A percentile compares a stretch with the other conserved stretches of the same genome.
These are phyloP conservation scores for Termitomyces sp. DNA, from an alignment of 768 basidiomycete species.

Conservation along the genomic window DNA sequence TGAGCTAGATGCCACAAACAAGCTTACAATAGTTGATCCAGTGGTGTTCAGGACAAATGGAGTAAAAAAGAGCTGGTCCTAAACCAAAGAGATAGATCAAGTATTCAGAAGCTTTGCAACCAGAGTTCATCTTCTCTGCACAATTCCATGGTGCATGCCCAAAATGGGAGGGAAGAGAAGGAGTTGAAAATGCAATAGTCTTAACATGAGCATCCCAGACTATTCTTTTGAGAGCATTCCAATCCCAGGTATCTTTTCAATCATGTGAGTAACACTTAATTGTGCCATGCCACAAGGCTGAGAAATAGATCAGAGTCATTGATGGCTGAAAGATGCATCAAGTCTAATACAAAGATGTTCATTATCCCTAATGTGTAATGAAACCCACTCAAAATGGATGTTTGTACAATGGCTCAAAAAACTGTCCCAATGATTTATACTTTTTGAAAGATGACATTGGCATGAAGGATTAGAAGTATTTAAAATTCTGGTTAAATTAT, in stretches of 20 bases:
- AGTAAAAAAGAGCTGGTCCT: constrained; percentile 24
- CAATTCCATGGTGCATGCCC: constrained; percentile 27
- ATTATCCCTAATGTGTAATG: constrained; percentile 26
- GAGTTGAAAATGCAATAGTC: constrained; percentile 6
- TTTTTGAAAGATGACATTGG: not conserved
- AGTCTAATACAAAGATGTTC: constrained; percentile 31
- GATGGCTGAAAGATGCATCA: constrained; percentile 37
- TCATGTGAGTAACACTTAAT: constrained; percentile 23
- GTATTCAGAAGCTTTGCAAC: not conserved
- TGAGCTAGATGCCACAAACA: constrained; percentile 16
- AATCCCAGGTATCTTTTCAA: constrained; percentile 4
- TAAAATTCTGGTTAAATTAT: no score
- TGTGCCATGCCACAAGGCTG: constrained; percentile 27
- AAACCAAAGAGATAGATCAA: constrained; percentile 24
- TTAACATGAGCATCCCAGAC: constrained; percentile 15
- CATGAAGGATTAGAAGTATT: constrained; percentile 18
- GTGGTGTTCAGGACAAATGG: constrained; percentile 23
- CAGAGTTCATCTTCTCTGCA: constrained; percentile 27
- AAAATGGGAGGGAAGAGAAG: constrained; percentile 20
- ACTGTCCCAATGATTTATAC: not conserved
- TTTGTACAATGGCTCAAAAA: not conserved
- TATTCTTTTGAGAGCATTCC: constrained; percentile 8
- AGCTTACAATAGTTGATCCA: constrained; percentile 28
- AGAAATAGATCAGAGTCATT: constrained; percentile 38
- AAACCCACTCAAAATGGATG: constrained; percentile 34